A percentile compares a stretch with the other conserved stretches of the same genome.
These are phyloP conservation scores for sunflower (Helianthus annuus) DNA, from an alignment of 129 eudicot genomes.

Conservation along the genomic window HanXRQr2.0-SUNRISE NC_035437.2:54572946-54573445, in stretches of 20 bases:
- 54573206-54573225: too few species aligned
- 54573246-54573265: not conserved
- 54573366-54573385: slow-evolving; percentile 52
- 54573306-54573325: slow-evolving; percentile 1
- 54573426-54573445: not conserved
- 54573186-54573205: not conserved
- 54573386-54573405: slow-evolving; percentile 51
- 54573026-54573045: not conserved
- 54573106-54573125: slow-evolving; percentile 19
- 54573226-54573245: not conserved
- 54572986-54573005: too few species aligned
- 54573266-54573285: not conserved
- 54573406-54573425: slow-evolving; percentile 26
- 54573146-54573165: slow-evolving; percentile 11
- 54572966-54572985: too few species aligned
- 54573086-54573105: slow-evolving; percentile 19
- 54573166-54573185: slow-evolving; percentile 9
- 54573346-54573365: slow-evolving; percentile 49
- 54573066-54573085: slow-evolving; percentile 8
- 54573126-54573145: slow-evolving; percentile 24
- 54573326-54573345: slow-evolving; percentile 32
- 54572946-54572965: too few species aligned
- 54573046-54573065: not conserved
- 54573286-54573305: slow-evolving; percentile 1
- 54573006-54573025: not conserved